Conservation (phyloP, 805 yeast species). For the Zygosaccharomyces bisporus region DNA sequence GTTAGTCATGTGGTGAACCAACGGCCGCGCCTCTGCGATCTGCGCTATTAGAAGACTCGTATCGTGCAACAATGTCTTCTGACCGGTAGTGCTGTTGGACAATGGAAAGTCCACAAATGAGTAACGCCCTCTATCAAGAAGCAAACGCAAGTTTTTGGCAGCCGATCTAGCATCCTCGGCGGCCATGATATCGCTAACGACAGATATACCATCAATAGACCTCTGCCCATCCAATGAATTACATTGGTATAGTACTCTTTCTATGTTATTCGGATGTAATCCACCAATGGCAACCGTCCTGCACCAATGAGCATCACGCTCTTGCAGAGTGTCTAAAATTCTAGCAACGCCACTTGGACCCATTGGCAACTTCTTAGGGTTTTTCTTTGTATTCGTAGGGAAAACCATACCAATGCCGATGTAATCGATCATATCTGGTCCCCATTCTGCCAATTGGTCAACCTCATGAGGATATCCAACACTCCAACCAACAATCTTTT, state of each 20-base stretch:
- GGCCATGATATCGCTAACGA: constrained; percentile 84
- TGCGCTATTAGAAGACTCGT: constrained; percentile 21
- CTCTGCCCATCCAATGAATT: constrained; percentile 43
- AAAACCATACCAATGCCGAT: constrained; percentile 82
- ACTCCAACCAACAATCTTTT: constrained; percentile 76
- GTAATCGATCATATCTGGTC: constrained; percentile 54
- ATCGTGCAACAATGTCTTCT: constrained; percentile 3
- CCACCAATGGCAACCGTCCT: constrained; percentile 81
- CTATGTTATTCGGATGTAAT: constrained; percentile 58
- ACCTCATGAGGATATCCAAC: constrained; percentile 57
- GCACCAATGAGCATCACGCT: constrained; percentile 38
- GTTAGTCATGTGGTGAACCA: constrained; percentile 86
- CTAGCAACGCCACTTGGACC: constrained; percentile 66
- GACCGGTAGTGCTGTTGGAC: background rate
- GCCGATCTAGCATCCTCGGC: constrained; percentile 49
- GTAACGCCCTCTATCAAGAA: constrained; percentile 21
- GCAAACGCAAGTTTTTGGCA: constrained; percentile 39
- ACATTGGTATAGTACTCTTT: constrained; percentile 50
- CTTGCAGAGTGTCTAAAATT: constrained; percentile 47
- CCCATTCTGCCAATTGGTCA: constrained; percentile 32
- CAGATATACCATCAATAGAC: constrained; percentile 75
- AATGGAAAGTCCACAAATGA: constrained; percentile 15
- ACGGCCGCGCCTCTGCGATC: constrained; percentile 42
- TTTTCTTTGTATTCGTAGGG: constrained; percentile 67
- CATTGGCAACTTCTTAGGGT: constrained; percentile 50